Conservation (phyloP, 371 early-diverging fungal species). For the Chytridium lagenaria region DNA sequence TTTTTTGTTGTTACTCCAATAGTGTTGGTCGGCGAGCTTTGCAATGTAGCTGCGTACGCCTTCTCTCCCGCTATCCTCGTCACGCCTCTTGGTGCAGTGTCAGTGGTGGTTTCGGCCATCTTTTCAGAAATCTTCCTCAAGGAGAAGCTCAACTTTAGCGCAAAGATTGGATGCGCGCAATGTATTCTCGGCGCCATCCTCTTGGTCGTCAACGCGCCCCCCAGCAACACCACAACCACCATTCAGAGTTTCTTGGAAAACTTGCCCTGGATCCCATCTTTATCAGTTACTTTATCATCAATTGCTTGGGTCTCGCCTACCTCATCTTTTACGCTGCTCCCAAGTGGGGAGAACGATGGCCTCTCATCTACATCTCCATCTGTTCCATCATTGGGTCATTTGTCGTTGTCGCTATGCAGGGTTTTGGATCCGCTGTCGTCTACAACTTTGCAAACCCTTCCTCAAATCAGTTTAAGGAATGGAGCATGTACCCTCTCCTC, state of each 20-base stretch:
- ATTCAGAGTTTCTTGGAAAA: constrained; percentile 16
- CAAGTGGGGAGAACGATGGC: constrained; percentile 56
- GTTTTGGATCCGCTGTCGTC: constrained; percentile 54
- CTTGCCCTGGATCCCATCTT: constrained; percentile 51
- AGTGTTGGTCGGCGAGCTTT: constrained; percentile 77
- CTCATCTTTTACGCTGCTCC: constrained; percentile 76
- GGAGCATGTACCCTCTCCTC: constrained; percentile 51
- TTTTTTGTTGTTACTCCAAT: background rate
- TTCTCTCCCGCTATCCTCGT: constrained; percentile 91
- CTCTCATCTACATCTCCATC: constrained; percentile 86
- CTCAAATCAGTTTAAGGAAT: constrained; percentile 49
- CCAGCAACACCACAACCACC: constrained; percentile 52
- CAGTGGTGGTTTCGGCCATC: constrained; percentile 69
- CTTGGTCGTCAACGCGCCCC: constrained; percentile 45
- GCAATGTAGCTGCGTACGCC: constrained; percentile 91
- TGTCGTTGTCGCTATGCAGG: constrained; percentile 52
- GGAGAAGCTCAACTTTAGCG: constrained; percentile 46
- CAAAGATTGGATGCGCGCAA: constrained; percentile 47
- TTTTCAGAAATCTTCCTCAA: constrained; percentile 47
- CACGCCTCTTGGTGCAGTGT: constrained; percentile 85
- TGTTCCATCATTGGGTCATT: constrained; percentile 86
- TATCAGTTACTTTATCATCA: constrained; percentile 70
- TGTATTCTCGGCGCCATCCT: constrained; percentile 50
- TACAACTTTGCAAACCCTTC: constrained; percentile 33
- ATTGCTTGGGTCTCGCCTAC: constrained; percentile 58